Evolutionary conservation across 1,139 yeast genomes (phyloP).

Genomic region (Meyerozyma smithsonii): DNA sequence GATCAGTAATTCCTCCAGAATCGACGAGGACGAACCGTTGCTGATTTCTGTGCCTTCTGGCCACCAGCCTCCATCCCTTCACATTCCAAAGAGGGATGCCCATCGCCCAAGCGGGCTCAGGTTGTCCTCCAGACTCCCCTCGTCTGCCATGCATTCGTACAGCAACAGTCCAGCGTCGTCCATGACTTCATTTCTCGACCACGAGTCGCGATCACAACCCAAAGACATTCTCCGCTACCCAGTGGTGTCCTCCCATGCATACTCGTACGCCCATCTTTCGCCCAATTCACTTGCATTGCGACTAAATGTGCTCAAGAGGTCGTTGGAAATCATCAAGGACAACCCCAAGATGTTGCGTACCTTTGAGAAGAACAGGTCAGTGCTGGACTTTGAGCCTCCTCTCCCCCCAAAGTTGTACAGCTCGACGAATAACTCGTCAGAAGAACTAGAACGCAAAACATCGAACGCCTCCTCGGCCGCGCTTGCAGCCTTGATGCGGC

Average conservation of each 20-base stretch:
- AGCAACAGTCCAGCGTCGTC: constrained; percentile 1
- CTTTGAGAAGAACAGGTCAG: constrained; percentile 10
- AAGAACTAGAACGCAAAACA: constrained; percentile 18
- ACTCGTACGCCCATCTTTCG: constrained; percentile 77
- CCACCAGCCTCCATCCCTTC: background rate
- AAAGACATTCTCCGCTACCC: constrained; percentile 54
- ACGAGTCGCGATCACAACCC: background rate
- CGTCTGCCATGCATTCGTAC: background rate
- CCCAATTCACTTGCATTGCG: constrained; percentile 77
- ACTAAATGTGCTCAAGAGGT: constrained; percentile 67
- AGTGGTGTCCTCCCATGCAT: constrained; percentile 77
- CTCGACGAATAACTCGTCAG: constrained; percentile 21
- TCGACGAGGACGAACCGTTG: background rate
- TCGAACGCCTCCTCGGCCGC: constrained; percentile 63
- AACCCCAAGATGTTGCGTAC: constrained; percentile 49
- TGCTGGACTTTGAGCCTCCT: background rate
- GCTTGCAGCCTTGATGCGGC: constrained; percentile 51
- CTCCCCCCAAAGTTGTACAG: background rate
- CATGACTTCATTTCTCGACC: constrained; percentile 1
- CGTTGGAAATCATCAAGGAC: constrained; percentile 66
- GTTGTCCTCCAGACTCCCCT: background rate
- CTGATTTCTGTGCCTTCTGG: background rate
- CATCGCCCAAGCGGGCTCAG: background rate
- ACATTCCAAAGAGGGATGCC: background rate
- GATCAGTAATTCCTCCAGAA: background rate